These are phyloP conservation scores for Xylaria bambusicola DNA, from an alignment of 495 filamentous ascomycete genomes.

Conservation along the genomic window DNA sequence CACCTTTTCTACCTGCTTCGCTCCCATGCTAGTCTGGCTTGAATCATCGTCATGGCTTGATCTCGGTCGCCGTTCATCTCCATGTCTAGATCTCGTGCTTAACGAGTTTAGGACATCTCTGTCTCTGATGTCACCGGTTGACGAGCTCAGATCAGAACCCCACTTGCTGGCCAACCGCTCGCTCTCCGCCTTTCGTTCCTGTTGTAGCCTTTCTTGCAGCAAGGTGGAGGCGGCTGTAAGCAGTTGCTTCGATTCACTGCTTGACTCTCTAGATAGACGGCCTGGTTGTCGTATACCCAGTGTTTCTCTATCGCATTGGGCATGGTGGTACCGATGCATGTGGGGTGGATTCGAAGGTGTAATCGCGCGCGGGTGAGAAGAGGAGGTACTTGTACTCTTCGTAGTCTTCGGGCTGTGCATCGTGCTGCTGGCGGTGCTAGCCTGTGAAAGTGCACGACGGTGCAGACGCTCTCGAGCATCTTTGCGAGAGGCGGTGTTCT, in stretches of 20 bases:
- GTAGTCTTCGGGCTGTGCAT: conserved; percentile 42
- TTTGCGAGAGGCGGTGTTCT: conserved; percentile 19
- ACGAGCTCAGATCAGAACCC: conserved; percentile 35
- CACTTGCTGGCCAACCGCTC: conserved; percentile 41
- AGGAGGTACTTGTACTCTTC: conserved; percentile 38
- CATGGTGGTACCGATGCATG: conserved; percentile 37
- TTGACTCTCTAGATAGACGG: conserved; percentile 35
- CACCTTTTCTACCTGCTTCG: conserved; percentile 51
- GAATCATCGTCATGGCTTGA: conserved; percentile 34
- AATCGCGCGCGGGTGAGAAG: conserved; percentile 30
- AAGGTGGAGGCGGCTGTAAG: conserved; percentile 42
- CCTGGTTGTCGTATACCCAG: conserved; percentile 29
- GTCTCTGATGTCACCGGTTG: conserved; percentile 27
- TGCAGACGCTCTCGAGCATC: conserved; percentile 34
- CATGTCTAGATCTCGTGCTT: conserved; percentile 24
- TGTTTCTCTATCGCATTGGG: conserved; percentile 20
- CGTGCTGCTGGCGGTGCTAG: conserved; percentile 42
- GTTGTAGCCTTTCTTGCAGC: conserved; percentile 53
- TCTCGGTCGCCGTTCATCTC: conserved; percentile 36
- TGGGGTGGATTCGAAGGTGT: conserved; percentile 24
- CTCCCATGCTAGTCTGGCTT: conserved; percentile 47
- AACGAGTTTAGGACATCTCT: conserved; percentile 37
- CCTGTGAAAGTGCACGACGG: conserved; percentile 41
- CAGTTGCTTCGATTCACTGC: conserved; percentile 30
- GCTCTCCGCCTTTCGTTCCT: conserved; percentile 50